Percentiles rank a stretch among this genome's conserved stretches.
These are phyloP conservation scores for Stereum hirsutum DNA, from an alignment of 1,284 basidiomycete genomes.

Conservation along the genomic window DNA sequence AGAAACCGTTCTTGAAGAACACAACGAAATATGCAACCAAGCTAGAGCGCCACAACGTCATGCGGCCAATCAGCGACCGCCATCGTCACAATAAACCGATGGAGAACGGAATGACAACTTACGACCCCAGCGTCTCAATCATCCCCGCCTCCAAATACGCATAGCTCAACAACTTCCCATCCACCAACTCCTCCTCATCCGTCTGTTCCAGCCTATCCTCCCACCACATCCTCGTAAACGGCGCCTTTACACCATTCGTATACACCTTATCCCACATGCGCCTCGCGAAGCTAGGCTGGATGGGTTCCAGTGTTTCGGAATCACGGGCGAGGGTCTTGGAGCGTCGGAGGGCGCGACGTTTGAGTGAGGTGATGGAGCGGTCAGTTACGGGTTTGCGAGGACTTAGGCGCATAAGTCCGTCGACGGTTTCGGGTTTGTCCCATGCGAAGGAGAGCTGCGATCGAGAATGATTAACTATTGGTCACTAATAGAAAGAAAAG, in stretches of 20 bases:
- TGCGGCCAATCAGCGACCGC: not conserved
- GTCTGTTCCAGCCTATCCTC: slow-evolving; percentile 41
- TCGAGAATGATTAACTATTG: not conserved
- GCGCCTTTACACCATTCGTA: too few species aligned
- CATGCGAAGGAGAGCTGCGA: slow-evolving; percentile 56
- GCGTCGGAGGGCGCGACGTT: slow-evolving; percentile 47
- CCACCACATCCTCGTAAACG: slow-evolving; percentile 55
- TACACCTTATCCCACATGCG: slow-evolving; percentile 26
- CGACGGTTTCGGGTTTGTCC: slow-evolving; percentile 57
- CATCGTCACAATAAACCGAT: too few species aligned
- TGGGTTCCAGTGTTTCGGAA: slow-evolving; percentile 38
- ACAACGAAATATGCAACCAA: slow-evolving; percentile 57
- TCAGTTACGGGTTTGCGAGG: slow-evolving; percentile 64
- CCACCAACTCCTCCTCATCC: slow-evolving; percentile 53
- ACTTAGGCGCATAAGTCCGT: slow-evolving; percentile 56
- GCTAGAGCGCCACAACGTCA: slow-evolving; percentile 18
- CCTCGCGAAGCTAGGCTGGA: slow-evolving; percentile 33
- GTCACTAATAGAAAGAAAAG: not conserved
- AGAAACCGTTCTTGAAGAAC: slow-evolving; percentile 54
- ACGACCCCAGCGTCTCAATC: slow-evolving; percentile 45
- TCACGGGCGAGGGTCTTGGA: slow-evolving; percentile 50
- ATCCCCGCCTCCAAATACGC: slow-evolving; percentile 59
- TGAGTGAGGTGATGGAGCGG: slow-evolving; percentile 42
- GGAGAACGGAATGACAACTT: slow-evolving; percentile 16
- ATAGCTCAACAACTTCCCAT: slow-evolving; percentile 54